Evolutionary conservation across 106 monocot species (phyloP).

Genomic region (Hemerocallis citrina): DNA sequence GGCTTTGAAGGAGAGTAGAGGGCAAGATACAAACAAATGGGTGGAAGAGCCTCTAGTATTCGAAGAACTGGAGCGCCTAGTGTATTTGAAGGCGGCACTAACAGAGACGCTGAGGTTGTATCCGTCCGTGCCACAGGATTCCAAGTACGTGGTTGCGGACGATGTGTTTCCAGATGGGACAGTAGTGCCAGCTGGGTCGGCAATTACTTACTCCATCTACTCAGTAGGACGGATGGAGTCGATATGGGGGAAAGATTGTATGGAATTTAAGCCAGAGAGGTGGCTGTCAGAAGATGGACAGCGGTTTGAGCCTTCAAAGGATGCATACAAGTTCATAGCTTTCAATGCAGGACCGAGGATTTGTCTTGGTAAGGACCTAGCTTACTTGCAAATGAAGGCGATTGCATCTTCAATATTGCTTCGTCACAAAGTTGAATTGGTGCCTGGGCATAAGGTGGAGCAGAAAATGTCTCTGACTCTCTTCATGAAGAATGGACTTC

Average conservation of each 20-base stretch:
- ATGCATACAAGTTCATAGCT: constrained; percentile 66
- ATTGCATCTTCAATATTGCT: constrained; percentile 73
- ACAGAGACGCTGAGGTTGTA: constrained; percentile 76
- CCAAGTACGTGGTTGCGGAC: constrained; percentile 63
- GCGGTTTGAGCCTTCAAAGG: constrained; percentile 44
- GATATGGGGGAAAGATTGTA: constrained; percentile 79
- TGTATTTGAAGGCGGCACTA: constrained; percentile 71
- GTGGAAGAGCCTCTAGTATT: constrained; percentile 40
- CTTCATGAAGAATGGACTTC: constrained; percentile 86
- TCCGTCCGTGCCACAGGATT: constrained; percentile 76
- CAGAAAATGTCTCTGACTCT: constrained; percentile 95
- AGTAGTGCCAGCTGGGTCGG: constrained; percentile 48
- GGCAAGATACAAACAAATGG: constrained; percentile 24
- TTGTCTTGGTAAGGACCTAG: constrained; percentile 81
- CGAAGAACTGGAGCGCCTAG: constrained; percentile 65
- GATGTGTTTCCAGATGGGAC: constrained; percentile 86
- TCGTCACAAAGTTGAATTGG: constrained; percentile 50
- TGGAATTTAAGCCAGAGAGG: constrained; percentile 70
- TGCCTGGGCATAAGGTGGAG: constrained; percentile 58
- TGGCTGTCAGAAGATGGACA: constrained; percentile 42
- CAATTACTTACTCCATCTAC: constrained; percentile 77
- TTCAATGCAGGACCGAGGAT: constrained; percentile 89
- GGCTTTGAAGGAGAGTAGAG: constrained; percentile 48
- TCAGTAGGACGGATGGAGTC: constrained; percentile 68
- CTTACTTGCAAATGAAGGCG: constrained; percentile 92